A percentile compares a stretch with the other conserved stretches of the same genome.
Evolutionary conservation across 2,329 filamentous ascomycete genomes (phyloP).

Genomic region (Sporothrix protearum): DNA sequence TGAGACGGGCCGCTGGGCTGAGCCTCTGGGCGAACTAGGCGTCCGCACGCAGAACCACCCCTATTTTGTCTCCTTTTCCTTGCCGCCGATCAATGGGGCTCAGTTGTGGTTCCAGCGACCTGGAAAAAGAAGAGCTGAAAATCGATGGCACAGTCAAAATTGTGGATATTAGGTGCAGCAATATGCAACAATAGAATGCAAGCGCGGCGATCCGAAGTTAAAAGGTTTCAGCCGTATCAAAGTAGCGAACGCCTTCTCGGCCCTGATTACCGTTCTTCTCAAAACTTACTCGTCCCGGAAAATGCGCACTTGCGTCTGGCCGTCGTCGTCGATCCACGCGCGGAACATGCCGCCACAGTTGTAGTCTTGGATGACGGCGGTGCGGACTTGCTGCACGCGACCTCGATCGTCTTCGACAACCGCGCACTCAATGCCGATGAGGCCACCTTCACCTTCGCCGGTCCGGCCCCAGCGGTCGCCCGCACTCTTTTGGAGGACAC

Average conservation of each 20-base stretch:
- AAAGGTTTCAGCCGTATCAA: not conserved
- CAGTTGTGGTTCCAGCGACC: not conserved
- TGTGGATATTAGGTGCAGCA: not conserved
- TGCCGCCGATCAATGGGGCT: conserved; percentile 3
- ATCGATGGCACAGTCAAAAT: not conserved
- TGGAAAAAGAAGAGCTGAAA: not conserved
- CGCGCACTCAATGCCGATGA: conserved; percentile 72
- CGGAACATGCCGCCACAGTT: conserved; percentile 89
- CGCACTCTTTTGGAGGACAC: conserved; percentile 71
- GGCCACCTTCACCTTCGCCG: conserved; percentile 78
- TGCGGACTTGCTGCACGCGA: conserved; percentile 40
- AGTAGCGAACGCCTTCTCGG: not conserved
- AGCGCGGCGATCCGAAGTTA: conserved; percentile 1
- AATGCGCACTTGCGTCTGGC: conserved; percentile 54
- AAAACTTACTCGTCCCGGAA: conserved; percentile 41
- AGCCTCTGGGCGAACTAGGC: not conserved
- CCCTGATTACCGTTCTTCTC: not conserved
- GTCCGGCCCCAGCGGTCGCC: conserved; percentile 68
- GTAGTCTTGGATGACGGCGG: conserved; percentile 67
- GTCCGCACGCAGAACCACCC: not conserved
- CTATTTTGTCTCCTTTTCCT: not conserved
- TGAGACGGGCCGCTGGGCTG: conserved; percentile 5
- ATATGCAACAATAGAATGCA: conserved; percentile 6
- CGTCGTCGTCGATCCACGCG: conserved; percentile 66
- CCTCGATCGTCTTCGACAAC: conserved; percentile 48